Evolutionary conservation across 495 filamentous ascomycete species (phyloP).

Genomic region (Penicillium coprophilum): DNA sequence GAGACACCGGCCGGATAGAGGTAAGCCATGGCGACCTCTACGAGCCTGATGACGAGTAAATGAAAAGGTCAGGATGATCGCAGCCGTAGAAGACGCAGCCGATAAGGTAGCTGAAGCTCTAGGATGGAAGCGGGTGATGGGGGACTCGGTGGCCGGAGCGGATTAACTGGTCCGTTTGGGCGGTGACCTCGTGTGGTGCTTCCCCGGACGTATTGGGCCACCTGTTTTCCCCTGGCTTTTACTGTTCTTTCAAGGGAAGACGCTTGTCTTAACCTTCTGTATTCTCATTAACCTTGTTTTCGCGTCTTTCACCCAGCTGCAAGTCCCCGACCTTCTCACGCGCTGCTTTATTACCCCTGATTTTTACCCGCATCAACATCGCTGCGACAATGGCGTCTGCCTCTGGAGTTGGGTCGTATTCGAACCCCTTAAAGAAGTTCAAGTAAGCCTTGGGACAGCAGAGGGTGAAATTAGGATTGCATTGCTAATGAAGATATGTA

Average conservation of each 20-base stretch:
- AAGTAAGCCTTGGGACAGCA: conserved; percentile 60
- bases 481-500: conserved; percentile 37
- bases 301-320: neutral
- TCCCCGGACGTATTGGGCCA: conserved; percentile 24
- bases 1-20: conserved; percentile 68
- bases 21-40: conserved; percentile 49
- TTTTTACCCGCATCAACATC: conserved; percentile 17
- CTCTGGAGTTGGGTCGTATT: conserved; percentile 79
- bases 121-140: conserved; percentile 19
- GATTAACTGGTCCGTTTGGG: conserved; percentile 31
- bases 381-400: conserved; percentile 53
- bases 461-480: neutral
- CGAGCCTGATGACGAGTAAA: conserved; percentile 28
- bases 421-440: conserved; percentile 99
- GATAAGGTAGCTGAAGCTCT: conserved; percentile 23
- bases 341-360: conserved; percentile 24
- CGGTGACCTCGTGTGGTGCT: conserved; percentile 23
- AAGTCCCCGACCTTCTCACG: conserved; percentile 3
- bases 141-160: conserved; percentile 32
- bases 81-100: conserved; percentile 13
- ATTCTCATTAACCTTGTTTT: conserved; percentile 1
- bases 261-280: conserved; percentile 5
- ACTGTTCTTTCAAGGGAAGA: conserved; percentile 14
- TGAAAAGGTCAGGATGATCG: conserved; percentile 25
- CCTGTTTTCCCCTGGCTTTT: conserved; percentile 13